A percentile compares a stretch with the other conserved stretches of the same genome.
phyloP scores from a whole-genome alignment of 805 yeast genomes.

The Wickerhamomyces subpelliculosus region DNA sequence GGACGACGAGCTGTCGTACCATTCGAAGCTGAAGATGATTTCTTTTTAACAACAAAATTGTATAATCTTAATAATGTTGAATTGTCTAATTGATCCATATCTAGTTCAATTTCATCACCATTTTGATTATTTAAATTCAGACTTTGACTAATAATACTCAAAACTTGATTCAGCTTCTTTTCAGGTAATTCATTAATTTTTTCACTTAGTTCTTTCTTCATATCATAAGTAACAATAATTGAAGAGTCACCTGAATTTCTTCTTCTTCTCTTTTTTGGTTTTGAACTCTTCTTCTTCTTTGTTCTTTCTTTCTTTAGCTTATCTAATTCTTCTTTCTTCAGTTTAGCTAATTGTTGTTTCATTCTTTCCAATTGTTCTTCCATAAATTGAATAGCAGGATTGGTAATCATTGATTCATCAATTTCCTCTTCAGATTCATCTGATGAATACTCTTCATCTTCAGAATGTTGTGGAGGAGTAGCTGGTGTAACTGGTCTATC shows the following conservation, averaged over 20 bases:
- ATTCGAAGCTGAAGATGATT: conserved; percentile 2
- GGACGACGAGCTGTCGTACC: conserved; percentile 6
- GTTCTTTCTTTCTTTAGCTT: conserved; percentile 57
- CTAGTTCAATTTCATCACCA: conserved; percentile 94
- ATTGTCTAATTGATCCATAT: conserved; percentile 88
- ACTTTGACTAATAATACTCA: conserved; percentile 76
- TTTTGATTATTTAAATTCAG: conserved; percentile 48
- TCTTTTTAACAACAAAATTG: conserved; percentile 64
- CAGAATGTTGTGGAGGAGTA: conserved; percentile 18
- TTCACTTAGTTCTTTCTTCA: conserved; percentile 92
- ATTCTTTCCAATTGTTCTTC: conserved; percentile 82
- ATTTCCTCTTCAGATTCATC: conserved; percentile 47
- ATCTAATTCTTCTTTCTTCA: conserved; percentile 73
- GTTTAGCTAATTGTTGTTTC: conserved; percentile 75
- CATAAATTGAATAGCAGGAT: conserved; percentile 84
- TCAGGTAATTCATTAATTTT: conserved; percentile 73
- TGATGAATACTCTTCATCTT: conserved; percentile 29
- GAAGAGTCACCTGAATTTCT: conserved; percentile 19
- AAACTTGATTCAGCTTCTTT: conserved; percentile 73
- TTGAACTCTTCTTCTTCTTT: conserved; percentile 37
- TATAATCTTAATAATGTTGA: conserved; percentile 76
- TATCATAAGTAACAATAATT: conserved; percentile 73
- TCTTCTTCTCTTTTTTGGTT: conserved; percentile 26
- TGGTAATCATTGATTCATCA: conserved; percentile 59
- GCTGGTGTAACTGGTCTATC: conserved; percentile 68